Evolutionary conservation across 1,284 basidiomycete genomes (phyloP), one percentile per base, ranked within the genome.

Genomic region (Ustilago hordei): DNA sequence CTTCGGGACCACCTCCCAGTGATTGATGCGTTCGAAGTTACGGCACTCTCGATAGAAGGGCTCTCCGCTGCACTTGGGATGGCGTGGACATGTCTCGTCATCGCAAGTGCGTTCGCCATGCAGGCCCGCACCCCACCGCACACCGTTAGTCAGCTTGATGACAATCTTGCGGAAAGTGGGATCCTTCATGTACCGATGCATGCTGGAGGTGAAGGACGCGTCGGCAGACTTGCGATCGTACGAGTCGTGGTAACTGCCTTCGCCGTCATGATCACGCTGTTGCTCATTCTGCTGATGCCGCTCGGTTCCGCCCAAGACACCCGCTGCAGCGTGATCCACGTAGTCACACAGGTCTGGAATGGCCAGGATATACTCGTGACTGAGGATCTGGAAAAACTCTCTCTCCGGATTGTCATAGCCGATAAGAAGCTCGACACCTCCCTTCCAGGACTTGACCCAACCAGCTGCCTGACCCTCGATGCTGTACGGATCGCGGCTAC

Each of bases 101-200:
- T 90, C 90, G 86, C 96, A 99, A 0, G 95, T 90, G 54, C 94
- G 90, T 86, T 99, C 96, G 50, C 95, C 89, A 9, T 90, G 89
- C 82, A 94, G 91, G 1, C 95, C 94, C 34, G 96, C 89, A 8
- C 96, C 96, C 87, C 95, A 95, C 35, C 93, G 90, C n/a, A 96
- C 92, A 17, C 95, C 95, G 64, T 93, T 93, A 35, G 90, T 89
- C 75, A 98, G 90, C 80, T 93, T 93, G 75, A 83, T 74, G 57
- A 72, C 76, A 56, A 84, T 67, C 65, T 86, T 86, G 38, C 52
- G 60, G 71, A 82, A 80, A 13, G 78, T 67, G 8, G 77, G 69
- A 23, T 79, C 80, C 57, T 75, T 75, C 69, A 76, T 83, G 72
- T 84, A 84, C 12, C 79, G 66, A 34, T 59, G 52, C 55, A 56